A percentile compares a stretch with the other conserved stretches of the same genome.
These are phyloP conservation scores for Capsella bursapastoris DNA, from an alignment of 345 rosid genomes.

Conservation along the genomic window DNA sequence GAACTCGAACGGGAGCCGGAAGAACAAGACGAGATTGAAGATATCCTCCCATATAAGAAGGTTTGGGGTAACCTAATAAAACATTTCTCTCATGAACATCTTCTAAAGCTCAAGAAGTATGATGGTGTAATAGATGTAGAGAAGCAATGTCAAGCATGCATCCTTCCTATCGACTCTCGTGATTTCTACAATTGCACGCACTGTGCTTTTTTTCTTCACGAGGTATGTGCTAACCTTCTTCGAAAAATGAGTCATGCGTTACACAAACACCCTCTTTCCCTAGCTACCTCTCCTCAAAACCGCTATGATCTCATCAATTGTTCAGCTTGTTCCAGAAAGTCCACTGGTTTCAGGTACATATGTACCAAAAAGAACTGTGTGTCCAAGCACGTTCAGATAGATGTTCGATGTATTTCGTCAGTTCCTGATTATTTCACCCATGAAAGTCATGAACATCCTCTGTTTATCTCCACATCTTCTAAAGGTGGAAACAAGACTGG, in stretches of 20 bases:
- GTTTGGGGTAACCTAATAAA: neutral
- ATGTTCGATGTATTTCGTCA: conserved; percentile 1
- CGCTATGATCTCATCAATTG: neutral
- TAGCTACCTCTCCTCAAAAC: neutral
- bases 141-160: conserved; percentile 13
- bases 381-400: neutral
- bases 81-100: conserved; percentile 9
- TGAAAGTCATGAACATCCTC: neutral
- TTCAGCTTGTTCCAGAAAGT: neutral
- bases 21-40: neutral
- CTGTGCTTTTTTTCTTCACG: neutral
- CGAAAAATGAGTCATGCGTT: conserved; percentile 7
- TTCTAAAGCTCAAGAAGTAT: neutral
- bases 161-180: neutral
- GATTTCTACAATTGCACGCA: neutral
- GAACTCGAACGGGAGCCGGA: conserved; percentile 11
- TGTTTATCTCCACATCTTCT: neutral
- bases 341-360: neutral
- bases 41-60: neutral
- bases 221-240: conserved; percentile 19
- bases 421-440: conserved; percentile 7
- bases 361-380: neutral
- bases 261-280: neutral
- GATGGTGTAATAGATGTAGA: conserved; percentile 1
- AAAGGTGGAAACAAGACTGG: neutral